Evolutionary conservation across 2,329 filamentous ascomycete genomes (phyloP).

Genomic region (Amphichorda felina): DNA sequence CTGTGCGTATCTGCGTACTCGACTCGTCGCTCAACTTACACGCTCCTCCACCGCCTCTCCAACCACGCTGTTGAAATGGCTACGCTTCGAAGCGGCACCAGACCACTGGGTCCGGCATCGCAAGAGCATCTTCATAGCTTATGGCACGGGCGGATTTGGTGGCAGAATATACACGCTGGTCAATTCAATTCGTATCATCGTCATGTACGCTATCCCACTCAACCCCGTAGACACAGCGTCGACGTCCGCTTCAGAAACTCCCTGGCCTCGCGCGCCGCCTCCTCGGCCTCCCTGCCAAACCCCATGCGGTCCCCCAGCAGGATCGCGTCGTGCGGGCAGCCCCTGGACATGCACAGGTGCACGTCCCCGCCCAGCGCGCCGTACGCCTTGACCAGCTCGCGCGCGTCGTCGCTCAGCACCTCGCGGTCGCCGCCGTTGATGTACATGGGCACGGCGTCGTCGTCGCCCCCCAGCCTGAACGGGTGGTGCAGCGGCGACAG

Average conservation of each 20-base stretch:
- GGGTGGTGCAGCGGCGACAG: constrained; percentile 8
- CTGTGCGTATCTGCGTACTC: too few relatives aligned
- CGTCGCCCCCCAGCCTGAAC: constrained; percentile 3
- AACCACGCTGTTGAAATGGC: too few relatives aligned
- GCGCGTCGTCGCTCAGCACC: constrained; percentile 10
- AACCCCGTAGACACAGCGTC: background rate
- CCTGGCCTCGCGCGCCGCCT: constrained; percentile 6
- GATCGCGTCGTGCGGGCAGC: constrained; percentile 11
- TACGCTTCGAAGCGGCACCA: too few relatives aligned
- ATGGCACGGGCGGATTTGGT: too few relatives aligned
- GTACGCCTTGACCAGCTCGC: constrained; percentile 7
- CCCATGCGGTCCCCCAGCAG: constrained; percentile 10
- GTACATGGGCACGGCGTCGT: constrained; percentile 9
- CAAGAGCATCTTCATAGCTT: too few relatives aligned
- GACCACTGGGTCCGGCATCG: too few relatives aligned
- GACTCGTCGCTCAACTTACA: too few relatives aligned
- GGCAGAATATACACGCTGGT: too few relatives aligned
- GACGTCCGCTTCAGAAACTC: constrained; percentile 2
- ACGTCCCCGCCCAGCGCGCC: constrained; percentile 7
- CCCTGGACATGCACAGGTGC: constrained; percentile 6
- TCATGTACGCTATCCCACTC: background rate
- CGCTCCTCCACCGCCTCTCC: too few relatives aligned
- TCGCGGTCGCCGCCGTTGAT: constrained; percentile 11
- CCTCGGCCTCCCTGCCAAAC: constrained; percentile 8
- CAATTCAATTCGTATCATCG: background rate